Conservation (phyloP, 208 protist species). For the Phytomonas francai region DNA sequence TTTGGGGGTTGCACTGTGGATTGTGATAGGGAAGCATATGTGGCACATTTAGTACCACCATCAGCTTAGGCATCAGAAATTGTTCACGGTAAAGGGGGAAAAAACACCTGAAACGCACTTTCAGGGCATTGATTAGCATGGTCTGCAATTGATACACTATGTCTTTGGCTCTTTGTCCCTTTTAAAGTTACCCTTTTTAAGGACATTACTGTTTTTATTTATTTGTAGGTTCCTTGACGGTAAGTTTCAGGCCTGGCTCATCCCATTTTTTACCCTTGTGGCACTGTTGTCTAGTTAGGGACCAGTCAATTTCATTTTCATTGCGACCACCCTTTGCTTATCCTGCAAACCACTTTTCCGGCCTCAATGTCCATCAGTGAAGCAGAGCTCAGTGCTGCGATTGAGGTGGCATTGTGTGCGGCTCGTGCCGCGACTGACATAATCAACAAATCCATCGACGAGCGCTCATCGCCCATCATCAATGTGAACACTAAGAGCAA, state of each 20-base stretch:
- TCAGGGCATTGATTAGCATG: no score
- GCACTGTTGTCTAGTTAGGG: not conserved
- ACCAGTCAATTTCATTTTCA: not conserved
- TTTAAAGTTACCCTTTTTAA: no score
- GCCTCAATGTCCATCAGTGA: slow-evolving; percentile 27
- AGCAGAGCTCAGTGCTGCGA: slow-evolving; percentile 43
- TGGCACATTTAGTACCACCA: not conserved
- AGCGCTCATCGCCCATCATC: slow-evolving; percentile 18
- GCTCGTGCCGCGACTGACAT: slow-evolving; percentile 46
- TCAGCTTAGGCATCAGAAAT: not conserved
- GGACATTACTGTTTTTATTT: no score
- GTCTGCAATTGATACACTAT: no score
- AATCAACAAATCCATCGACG: slow-evolving; percentile 57
- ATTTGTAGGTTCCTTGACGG: no score
- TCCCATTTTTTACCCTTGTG: not conserved
- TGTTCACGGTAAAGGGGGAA: not conserved
- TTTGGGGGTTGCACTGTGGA: not conserved
- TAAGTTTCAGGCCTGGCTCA: not conserved
- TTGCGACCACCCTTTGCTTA: not conserved
- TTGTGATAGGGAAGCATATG: not conserved
- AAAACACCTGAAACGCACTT: not conserved
- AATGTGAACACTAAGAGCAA: slow-evolving; percentile 35
- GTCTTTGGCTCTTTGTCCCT: no score
- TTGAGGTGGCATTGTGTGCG: slow-evolving; percentile 52
- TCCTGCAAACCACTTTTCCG: not conserved